phyloP scores from a whole-genome alignment of 1,284 basidiomycete genomes.

The Fomitopsis betulina region DNA sequence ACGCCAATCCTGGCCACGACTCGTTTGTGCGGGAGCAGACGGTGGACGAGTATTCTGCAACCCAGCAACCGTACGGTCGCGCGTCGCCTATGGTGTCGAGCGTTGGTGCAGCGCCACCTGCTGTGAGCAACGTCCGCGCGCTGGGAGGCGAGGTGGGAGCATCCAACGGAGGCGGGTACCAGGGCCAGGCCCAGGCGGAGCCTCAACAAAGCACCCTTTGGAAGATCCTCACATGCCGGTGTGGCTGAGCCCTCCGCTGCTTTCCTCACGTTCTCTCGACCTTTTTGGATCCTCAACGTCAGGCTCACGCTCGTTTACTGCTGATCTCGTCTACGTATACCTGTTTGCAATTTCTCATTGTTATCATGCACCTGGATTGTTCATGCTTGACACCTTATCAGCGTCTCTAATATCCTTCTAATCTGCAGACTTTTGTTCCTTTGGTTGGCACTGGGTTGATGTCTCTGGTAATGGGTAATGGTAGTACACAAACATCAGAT shows the following conservation, averaged over 20 bases:
- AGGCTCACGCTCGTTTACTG: constrained; percentile 9
- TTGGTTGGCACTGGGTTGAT: constrained; percentile 4
- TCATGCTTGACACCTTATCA: constrained; percentile 1
- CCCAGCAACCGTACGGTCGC: constrained; percentile 54
- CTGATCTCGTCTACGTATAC: constrained; percentile 10
- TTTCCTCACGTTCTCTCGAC: constrained; percentile 17
- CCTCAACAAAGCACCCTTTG: constrained; percentile 54
- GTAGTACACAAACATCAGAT: background rate
- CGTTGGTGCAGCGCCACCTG: constrained; percentile 61
- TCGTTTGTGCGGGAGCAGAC: constrained; percentile 34
- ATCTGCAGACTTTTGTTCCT: constrained; percentile 1
- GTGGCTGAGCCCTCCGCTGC: constrained; percentile 39
- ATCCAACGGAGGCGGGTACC: constrained; percentile 55
- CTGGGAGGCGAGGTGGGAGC: constrained; percentile 61
- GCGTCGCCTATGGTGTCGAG: constrained; percentile 73
- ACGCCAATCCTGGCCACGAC: constrained; percentile 59
- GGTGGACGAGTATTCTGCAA: constrained; percentile 43
- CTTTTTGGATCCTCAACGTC: constrained; percentile 7
- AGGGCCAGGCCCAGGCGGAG: constrained; percentile 52
- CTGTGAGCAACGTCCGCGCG: constrained; percentile 66
- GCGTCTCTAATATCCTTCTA: constrained; percentile 5
- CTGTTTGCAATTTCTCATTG: constrained; percentile 15
- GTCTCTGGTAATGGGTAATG: constrained; percentile 1
- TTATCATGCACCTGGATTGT: constrained; percentile 9
- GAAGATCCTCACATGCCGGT: constrained; percentile 73